These are phyloP conservation scores for Orbilia brochopaga DNA, from an alignment of 2,329 filamentous ascomycete species.

Conservation along the genomic window DNA sequence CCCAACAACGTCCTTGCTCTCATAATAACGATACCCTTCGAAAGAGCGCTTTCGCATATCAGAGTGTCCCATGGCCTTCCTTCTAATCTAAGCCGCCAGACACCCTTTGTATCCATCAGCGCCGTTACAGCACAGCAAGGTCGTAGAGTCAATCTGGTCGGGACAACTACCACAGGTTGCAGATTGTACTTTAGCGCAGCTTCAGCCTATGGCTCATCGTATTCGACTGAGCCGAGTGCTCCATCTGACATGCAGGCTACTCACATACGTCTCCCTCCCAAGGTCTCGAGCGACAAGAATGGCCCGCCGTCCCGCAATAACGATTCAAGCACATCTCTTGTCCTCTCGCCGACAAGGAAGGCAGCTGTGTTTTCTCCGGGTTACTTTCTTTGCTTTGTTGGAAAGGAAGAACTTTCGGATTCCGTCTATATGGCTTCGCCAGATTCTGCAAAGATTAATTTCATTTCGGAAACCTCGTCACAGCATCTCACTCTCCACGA, in stretches of 20 bases:
- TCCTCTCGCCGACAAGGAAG: constrained; percentile 57
- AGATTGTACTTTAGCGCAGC: constrained; percentile 84
- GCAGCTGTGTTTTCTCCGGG: constrained; percentile 75
- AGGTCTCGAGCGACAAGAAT: constrained; percentile 57
- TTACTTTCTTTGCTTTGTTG: constrained; percentile 85
- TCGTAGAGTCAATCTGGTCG: constrained; percentile 83
- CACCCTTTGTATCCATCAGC: constrained; percentile 81
- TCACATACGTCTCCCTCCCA: constrained; percentile 90
- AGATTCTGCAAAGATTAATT: constrained; percentile 82
- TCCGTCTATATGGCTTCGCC: constrained; percentile 82
- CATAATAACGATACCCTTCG: constrained; percentile 65
- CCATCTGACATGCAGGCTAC: constrained; percentile 98
- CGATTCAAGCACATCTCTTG: constrained; percentile 53
- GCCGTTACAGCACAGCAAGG: constrained; percentile 81
- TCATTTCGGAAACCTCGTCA: constrained; percentile 52
- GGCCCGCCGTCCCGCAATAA: constrained; percentile 52
- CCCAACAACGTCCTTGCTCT: constrained; percentile 63
- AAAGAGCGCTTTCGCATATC: constrained; percentile 70
- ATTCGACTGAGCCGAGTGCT: constrained; percentile 58
- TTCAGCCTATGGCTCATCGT: constrained; percentile 53
- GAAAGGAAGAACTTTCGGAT: constrained; percentile 62
- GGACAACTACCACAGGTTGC: constrained; percentile 86
- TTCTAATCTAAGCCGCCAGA: constrained; percentile 71
- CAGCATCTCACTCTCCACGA: constrained; percentile 62
- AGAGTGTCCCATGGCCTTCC: constrained; percentile 83